These are phyloP conservation scores for Tolypocladium ovalisporum DNA, from an alignment of 2,329 filamentous ascomycete genomes.

Conservation along the genomic window DNA sequence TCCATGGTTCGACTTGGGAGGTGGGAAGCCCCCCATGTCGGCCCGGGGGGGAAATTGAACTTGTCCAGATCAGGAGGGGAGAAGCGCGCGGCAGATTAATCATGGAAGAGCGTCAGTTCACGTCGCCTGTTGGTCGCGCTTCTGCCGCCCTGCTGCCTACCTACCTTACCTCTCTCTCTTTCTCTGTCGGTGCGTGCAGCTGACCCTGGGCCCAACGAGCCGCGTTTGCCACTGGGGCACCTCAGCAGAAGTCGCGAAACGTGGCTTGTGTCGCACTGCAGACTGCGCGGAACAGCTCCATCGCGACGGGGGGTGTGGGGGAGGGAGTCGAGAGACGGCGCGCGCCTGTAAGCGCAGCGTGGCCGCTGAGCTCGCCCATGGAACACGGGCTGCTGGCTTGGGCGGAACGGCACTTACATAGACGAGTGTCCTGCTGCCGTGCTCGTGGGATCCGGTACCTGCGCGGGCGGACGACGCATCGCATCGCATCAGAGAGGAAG, in stretches of 20 bases:
- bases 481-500: neutral
- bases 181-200: neutral
- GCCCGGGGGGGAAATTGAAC: neutral
- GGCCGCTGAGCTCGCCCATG: neutral
- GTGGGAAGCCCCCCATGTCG: no score
- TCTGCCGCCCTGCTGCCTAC: no score
- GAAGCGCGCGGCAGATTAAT: neutral
- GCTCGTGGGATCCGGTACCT: neutral
- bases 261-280: constrained; percentile 8
- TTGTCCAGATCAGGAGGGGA: neutral
- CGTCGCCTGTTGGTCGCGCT: neutral
- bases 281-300: neutral
- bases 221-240: neutral
- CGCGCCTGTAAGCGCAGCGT: no score
- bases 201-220: neutral
- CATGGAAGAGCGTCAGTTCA: neutral
- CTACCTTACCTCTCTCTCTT: no score
- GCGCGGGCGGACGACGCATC: neutral
- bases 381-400: neutral
- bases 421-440: neutral
- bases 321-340: no score
- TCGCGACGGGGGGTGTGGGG: neutral
- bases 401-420: neutral
- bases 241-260: constrained; percentile 2
- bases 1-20: neutral